These are phyloP conservation scores for Metarhizium rileyi DNA, from an alignment of 2,329 filamentous ascomycete species.

Conservation along the genomic window DNA sequence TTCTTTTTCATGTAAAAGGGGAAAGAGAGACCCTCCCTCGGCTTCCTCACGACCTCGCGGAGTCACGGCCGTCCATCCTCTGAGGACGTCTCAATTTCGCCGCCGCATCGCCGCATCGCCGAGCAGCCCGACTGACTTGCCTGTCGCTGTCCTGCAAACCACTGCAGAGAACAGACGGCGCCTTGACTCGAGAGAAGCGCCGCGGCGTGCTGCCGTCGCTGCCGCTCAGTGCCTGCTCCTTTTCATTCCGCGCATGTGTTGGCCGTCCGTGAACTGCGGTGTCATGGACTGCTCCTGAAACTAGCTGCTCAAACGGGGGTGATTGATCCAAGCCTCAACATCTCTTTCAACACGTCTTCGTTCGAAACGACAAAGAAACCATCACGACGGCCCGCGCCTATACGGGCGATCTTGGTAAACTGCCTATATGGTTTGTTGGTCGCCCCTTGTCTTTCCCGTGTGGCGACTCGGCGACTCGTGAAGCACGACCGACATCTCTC, in stretches of 20 bases:
- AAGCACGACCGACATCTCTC: background rate
- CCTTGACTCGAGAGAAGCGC: background rate
- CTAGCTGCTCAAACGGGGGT: slow-evolving; percentile 1
- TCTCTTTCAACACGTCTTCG: background rate
- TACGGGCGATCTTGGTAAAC: too few species aligned
- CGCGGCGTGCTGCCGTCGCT: background rate
- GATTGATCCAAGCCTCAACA: background rate
- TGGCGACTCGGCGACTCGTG: background rate
- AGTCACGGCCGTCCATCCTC: background rate
- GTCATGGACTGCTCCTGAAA: slow-evolving; percentile 8
- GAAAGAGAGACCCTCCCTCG: too few species aligned
- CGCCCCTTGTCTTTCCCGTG: background rate
- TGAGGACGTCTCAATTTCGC: background rate
- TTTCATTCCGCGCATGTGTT: slow-evolving; percentile 4
- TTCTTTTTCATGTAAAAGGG: background rate
- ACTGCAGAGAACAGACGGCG: background rate
- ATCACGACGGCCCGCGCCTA: background rate
- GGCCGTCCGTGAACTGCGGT: background rate
- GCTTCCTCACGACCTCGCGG: too few species aligned
- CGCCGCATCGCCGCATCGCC: background rate
- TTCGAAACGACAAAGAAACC: background rate
- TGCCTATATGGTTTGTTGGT: background rate
- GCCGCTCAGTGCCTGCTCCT: background rate
- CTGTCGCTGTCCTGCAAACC: background rate
- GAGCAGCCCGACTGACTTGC: background rate